A percentile compares a stretch with the other conserved stretches of the same genome.
phyloP scores from a whole-genome alignment of 345 rosid genomes.

The Anastatica hierochuntica region DNA sequence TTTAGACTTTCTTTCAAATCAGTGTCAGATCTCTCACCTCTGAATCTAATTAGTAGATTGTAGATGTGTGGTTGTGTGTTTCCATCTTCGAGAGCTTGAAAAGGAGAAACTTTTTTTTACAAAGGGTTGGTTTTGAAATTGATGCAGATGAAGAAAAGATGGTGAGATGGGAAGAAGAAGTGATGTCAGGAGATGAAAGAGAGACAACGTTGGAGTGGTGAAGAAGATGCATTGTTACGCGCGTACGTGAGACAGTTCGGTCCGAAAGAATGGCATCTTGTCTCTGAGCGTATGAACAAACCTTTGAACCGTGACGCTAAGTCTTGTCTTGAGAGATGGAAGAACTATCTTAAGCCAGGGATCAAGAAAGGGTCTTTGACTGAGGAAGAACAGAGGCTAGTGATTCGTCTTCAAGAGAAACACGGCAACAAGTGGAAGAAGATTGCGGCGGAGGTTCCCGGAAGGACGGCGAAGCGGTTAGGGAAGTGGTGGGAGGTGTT shows the following conservation, averaged over 20 bases:
- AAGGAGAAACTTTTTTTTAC: too few species aligned
- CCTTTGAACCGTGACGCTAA: slow-evolving; percentile 82
- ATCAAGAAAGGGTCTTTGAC: slow-evolving; percentile 93
- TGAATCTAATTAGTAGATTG: neutral
- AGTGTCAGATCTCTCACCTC: neutral
- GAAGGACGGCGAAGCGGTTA: slow-evolving; percentile 83
- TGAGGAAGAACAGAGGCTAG: slow-evolving; percentile 88
- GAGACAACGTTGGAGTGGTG: slow-evolving; percentile 99
- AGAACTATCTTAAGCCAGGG: slow-evolving; percentile 96
- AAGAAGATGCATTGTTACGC: slow-evolving; percentile 81
- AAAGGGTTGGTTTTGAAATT: neutral
- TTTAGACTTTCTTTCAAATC: neutral
- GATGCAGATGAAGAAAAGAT: slow-evolving; percentile 28
- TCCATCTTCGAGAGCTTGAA: neutral
- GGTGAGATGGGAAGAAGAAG: slow-evolving; percentile 53
- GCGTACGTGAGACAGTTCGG: slow-evolving; percentile 92
- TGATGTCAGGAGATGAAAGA: slow-evolving; percentile 86
- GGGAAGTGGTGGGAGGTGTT: slow-evolving; percentile 99
- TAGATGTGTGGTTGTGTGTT: neutral
- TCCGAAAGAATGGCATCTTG: slow-evolving; percentile 92
- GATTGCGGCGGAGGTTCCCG: slow-evolving; percentile 96
- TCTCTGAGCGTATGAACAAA: slow-evolving; percentile 84
- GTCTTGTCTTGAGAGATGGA: slow-evolving; percentile 95
- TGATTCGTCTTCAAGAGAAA: slow-evolving; percentile 77
- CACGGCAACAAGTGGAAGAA: slow-evolving; percentile 99